Conservation (phyloP, 164 flowering plant genomes). For the Kingdonia uniflora region DNA sequence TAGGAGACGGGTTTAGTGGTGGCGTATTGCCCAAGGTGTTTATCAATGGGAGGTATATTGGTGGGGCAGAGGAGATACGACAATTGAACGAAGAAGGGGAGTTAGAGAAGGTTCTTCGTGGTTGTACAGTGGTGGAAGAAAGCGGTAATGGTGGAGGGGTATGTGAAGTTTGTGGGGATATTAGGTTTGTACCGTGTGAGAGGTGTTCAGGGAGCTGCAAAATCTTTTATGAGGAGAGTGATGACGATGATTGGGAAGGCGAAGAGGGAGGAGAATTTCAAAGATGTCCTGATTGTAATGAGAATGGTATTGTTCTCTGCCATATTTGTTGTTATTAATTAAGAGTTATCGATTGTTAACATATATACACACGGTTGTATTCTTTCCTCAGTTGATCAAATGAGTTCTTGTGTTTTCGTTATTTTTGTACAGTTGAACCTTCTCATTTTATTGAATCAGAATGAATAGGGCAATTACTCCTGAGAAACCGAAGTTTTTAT, state of each 20-base stretch:
- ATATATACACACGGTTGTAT: no score
- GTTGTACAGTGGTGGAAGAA: constrained; percentile 38
- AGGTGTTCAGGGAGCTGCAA: constrained; percentile 91
- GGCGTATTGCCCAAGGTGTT: constrained; percentile 68
- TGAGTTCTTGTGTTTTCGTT: no score
- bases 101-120: constrained; percentile 49
- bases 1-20: constrained; percentile 31
- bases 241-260: constrained; percentile 16
- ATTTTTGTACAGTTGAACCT: no score
- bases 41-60: constrained; percentile 53
- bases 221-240: constrained; percentile 35
- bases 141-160: constrained; percentile 17
- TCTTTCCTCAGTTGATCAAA: no score
- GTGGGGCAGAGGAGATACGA: constrained; percentile 71
- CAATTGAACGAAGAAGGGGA: constrained; percentile 67
- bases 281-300: constrained; percentile 85
- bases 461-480: no score
- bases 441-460: no score
- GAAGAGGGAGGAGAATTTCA: constrained; percentile 40
- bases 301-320: constrained; percentile 73
- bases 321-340: constrained; percentile 51
- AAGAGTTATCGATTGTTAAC: no score
- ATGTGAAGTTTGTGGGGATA: constrained; percentile 83
- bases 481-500: no score
- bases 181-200: constrained; percentile 80